Percentiles rank a stretch among this genome's conserved stretches.
These are phyloP conservation scores for Lipomyces lipofer DNA, from an alignment of 805 yeast genomes.

Conservation along the genomic window DNA sequence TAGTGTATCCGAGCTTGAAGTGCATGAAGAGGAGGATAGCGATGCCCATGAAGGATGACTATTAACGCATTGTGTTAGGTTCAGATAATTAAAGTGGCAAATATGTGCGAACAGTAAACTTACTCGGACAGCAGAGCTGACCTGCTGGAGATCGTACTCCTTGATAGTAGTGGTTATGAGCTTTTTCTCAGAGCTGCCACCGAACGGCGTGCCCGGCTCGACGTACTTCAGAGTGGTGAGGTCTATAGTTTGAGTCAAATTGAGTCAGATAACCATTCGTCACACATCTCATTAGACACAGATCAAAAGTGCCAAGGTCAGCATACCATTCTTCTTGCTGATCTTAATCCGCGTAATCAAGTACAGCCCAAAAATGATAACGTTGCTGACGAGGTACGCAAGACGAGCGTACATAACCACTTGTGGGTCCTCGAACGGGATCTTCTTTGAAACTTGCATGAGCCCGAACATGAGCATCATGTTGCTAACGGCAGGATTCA, in stretches of 20 bases:
- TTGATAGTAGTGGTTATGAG: constrained; percentile 87
- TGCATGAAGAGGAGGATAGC: constrained; percentile 99
- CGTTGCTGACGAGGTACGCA: constrained; percentile 67
- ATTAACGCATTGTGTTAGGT: background rate
- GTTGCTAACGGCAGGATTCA: constrained; percentile 90
- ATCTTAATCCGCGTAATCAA: constrained; percentile 62
- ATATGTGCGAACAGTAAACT: background rate
- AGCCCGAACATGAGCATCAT: constrained; percentile 87
- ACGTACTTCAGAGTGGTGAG: constrained; percentile 89
- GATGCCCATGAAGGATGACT: constrained; percentile 79
- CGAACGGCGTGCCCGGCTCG: constrained; percentile 76
- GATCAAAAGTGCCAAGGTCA: too few relatives aligned
- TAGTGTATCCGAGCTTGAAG: constrained; percentile 93
- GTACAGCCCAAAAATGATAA: constrained; percentile 65
- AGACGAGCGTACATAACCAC: constrained; percentile 72
- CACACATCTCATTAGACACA: too few relatives aligned
- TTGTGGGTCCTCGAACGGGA: constrained; percentile 84
- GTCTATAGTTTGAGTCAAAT: constrained; percentile 42
- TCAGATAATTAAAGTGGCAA: background rate
- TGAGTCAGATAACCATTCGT: too few relatives aligned
- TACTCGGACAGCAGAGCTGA: constrained; percentile 60
- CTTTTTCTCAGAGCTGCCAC: constrained; percentile 70
- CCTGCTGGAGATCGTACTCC: constrained; percentile 91
- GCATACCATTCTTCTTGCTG: constrained; percentile 63
- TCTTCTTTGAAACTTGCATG: constrained; percentile 90